phyloP scores from a whole-genome alignment of 2,329 filamentous ascomycete species.

The Ophiostoma himal-ulmi region DNA sequence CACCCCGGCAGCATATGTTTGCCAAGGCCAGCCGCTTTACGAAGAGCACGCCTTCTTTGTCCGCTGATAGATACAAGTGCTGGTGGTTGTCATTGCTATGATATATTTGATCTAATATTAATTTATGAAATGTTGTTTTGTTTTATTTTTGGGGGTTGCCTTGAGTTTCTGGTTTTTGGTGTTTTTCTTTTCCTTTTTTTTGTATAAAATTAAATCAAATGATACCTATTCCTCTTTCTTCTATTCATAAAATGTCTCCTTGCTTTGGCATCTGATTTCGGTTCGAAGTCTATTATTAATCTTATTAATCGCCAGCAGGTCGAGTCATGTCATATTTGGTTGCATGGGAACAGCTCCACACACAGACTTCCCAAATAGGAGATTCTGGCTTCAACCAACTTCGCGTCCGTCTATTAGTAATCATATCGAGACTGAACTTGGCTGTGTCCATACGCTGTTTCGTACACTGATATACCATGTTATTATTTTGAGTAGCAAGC shows the following conservation, averaged over 20 bases:
- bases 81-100: not conserved
- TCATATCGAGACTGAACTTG: not conserved
- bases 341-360: not conserved
- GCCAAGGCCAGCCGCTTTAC: conserved; percentile 45
- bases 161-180: not conserved
- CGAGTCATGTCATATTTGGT: not conserved
- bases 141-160: no score
- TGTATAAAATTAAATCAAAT: no score
- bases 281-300: not conserved
- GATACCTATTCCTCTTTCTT: no score
- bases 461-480: not conserved
- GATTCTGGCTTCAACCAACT: not conserved
- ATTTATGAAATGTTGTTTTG: no score
- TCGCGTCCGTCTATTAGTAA: not conserved
- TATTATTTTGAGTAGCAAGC: not conserved
- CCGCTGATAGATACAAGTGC: not conserved
- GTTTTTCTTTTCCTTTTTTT: no score
- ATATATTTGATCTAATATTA: not conserved
- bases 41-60: conserved; percentile 49
- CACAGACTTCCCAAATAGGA: not conserved
- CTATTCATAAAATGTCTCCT: no score
- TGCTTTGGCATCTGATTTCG: not conserved
- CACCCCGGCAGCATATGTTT: conserved; percentile 54
- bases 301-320: not conserved
- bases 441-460: not conserved